phyloP scores from a whole-genome alignment of 2,329 filamentous ascomycete genomes.

The Pyricularia pennisetigena region DNA sequence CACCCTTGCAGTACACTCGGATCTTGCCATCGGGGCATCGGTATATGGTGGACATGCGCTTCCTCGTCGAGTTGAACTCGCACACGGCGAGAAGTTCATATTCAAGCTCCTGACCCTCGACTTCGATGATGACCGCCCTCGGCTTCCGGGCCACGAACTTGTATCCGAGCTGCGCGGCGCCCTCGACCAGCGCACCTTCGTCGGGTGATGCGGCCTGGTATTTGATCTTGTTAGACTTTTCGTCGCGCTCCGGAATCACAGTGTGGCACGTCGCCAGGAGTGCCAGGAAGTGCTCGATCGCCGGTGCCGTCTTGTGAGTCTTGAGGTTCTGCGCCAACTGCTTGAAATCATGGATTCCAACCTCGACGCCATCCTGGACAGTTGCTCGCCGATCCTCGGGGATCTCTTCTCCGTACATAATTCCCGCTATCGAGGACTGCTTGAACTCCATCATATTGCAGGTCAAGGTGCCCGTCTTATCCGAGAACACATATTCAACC shows the following conservation, averaged over 20 bases:
- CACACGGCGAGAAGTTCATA: constrained; percentile 95
- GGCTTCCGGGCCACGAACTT: constrained; percentile 87
- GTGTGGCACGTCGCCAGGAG: constrained; percentile 90
- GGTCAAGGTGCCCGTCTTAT: constrained; percentile 84
- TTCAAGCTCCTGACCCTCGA: constrained; percentile 61
- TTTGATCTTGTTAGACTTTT: constrained; percentile 74
- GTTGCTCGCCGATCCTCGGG: constrained; percentile 81
- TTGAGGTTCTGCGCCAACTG: constrained; percentile 60
- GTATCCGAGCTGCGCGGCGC: constrained; percentile 78
- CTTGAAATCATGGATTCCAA: constrained; percentile 79
- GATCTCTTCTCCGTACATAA: constrained; percentile 88
- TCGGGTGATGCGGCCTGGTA: constrained; percentile 97
- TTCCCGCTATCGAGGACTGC: constrained; percentile 83
- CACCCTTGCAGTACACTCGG: constrained; percentile 88
- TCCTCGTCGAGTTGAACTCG: constrained; percentile 96
- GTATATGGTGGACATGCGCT: constrained; percentile 97
- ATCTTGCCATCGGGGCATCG: constrained; percentile 94
- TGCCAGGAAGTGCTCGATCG: constrained; percentile 72
- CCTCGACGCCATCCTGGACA: constrained; percentile 65
- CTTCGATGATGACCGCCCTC: constrained; percentile 73
- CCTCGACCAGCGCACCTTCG: constrained; percentile 92
- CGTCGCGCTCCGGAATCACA: constrained; percentile 83
- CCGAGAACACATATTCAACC: constrained; percentile 97
- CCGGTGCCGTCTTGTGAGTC: constrained; percentile 37
- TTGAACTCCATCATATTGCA: constrained; percentile 98